Conservation (phyloP, 192 early-diverging fungal species). For the Dimargaris xerosporica region DNA sequence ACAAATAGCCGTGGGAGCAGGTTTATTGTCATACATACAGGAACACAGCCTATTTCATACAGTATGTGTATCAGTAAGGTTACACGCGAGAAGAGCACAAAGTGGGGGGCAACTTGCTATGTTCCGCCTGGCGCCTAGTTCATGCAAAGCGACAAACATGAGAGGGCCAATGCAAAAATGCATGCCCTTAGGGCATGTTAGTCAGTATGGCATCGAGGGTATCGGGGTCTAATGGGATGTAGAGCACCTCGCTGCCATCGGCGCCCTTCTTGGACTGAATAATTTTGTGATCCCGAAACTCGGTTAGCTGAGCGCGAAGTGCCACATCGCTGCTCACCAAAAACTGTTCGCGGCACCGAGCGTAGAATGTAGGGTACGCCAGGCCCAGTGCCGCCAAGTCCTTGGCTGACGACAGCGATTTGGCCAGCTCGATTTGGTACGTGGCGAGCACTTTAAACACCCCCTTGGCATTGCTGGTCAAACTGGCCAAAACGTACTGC, state of each 20-base stretch:
- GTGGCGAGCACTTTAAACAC: slow-evolving; percentile 78
- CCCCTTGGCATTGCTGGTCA: slow-evolving; percentile 71
- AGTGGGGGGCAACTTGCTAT: no score
- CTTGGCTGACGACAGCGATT: slow-evolving; percentile 16
- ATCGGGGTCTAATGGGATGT: slow-evolving; percentile 49
- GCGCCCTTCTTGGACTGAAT: slow-evolving; percentile 42
- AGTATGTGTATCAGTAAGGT: no score
- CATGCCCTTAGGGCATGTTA: slow-evolving; percentile 24
- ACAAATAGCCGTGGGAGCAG: no score
- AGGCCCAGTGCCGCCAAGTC: slow-evolving; percentile 28
- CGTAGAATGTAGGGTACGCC: slow-evolving; percentile 48
- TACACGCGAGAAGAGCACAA: no score
- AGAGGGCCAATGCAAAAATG: no score
- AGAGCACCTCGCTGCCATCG: slow-evolving; percentile 54
- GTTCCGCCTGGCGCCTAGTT: no score
- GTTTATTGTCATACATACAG: no score
- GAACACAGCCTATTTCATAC: no score
- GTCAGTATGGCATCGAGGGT: slow-evolving; percentile 54
- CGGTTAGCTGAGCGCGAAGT: slow-evolving; percentile 80
- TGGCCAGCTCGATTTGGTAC: slow-evolving; percentile 46
- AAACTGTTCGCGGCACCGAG: slow-evolving; percentile 64
- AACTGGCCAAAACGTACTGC: slow-evolving; percentile 60
- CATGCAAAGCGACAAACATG: no score
- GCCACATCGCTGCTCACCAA: slow-evolving; percentile 66
- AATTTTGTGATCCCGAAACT: slow-evolving; percentile 86